A percentile compares a stretch with the other conserved stretches of the same genome.
Evolutionary conservation across 495 filamentous ascomycete genomes (phyloP).

Genomic region (Penicillium dipodomyicola): DNA sequence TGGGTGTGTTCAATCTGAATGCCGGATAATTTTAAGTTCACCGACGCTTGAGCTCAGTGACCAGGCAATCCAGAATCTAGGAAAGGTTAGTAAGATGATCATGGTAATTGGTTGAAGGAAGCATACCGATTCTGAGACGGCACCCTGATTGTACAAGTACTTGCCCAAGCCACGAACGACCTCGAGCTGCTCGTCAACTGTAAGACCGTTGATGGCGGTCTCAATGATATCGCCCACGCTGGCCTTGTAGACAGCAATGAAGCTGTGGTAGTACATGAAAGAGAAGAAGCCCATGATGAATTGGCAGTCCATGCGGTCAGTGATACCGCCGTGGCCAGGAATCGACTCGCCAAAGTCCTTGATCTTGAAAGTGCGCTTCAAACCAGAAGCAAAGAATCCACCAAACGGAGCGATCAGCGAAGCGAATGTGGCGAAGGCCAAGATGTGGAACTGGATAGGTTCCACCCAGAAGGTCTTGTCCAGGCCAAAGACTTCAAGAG

Average conservation of each 20-base stretch:
- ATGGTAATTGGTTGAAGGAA: neutral
- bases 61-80: constrained; percentile 46
- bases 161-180: constrained; percentile 79
- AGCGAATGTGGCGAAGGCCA: constrained; percentile 88
- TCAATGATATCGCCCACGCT: constrained; percentile 85
- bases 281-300: constrained; percentile 99
- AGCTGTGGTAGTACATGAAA: constrained; percentile 97
- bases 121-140: constrained; percentile 60
- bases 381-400: constrained; percentile 95
- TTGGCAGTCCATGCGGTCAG: constrained; percentile 99
- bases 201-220: constrained; percentile 78
- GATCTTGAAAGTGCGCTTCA: constrained; percentile 99
- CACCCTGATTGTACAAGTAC: constrained; percentile 83
- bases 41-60: constrained; percentile 42
- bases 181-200: constrained; percentile 81
- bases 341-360: constrained; percentile 99
- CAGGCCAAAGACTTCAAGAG: constrained; percentile 62
- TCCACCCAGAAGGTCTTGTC: constrained; percentile 62
- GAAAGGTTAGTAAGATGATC: constrained; percentile 12
- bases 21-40: constrained; percentile 20
- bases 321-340: constrained; percentile 97
- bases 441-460: constrained; percentile 94
- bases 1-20: constrained; percentile 20
- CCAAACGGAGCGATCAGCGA: constrained; percentile 97
- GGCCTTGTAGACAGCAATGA: constrained; percentile 83